These are phyloP conservation scores for Phylloporus sp. DNA, from an alignment of 768 basidiomycete genomes.

Conservation along the genomic window DNA sequence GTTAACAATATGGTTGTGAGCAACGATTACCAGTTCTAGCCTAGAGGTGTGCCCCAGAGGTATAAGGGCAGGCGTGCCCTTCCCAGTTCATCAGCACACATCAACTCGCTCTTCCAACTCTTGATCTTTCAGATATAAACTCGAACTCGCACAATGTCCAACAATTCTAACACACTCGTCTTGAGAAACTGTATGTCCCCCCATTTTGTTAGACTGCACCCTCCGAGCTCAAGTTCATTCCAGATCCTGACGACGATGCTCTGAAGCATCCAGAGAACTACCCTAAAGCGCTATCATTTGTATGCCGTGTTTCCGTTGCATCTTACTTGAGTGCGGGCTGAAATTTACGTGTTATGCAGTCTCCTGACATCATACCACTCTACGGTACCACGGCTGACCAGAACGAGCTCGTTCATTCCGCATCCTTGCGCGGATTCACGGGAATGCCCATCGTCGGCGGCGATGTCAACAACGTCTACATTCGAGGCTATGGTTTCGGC, in stretches of 20 bases:
- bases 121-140: background rate
- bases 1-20: no score
- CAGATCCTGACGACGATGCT: constrained; percentile 5
- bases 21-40: background rate
- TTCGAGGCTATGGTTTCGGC: constrained; percentile 2
- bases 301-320: background rate
- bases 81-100: background rate
- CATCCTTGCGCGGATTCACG: constrained; percentile 1
- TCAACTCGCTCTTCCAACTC: background rate
- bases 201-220: background rate
- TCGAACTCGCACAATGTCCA: constrained; percentile 1
- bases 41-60: background rate
- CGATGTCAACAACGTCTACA: constrained; percentile 3
- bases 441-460: constrained; percentile 8
- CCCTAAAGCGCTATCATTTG: background rate
- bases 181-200: constrained; percentile 5
- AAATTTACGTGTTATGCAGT: background rate
- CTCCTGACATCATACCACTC: constrained; percentile 5
- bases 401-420: background rate
- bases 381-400: background rate
- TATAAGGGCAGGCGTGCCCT: constrained; percentile 2
- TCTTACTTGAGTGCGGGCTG: background rate
- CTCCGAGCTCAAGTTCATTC: background rate
- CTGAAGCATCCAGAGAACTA: background rate
- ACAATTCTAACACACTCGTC: background rate